Evolutionary conservation across 495 filamentous ascomycete genomes (phyloP), one percentile per base, ranked within the genome.

Genomic region (Apodospora peruviana): DNA sequence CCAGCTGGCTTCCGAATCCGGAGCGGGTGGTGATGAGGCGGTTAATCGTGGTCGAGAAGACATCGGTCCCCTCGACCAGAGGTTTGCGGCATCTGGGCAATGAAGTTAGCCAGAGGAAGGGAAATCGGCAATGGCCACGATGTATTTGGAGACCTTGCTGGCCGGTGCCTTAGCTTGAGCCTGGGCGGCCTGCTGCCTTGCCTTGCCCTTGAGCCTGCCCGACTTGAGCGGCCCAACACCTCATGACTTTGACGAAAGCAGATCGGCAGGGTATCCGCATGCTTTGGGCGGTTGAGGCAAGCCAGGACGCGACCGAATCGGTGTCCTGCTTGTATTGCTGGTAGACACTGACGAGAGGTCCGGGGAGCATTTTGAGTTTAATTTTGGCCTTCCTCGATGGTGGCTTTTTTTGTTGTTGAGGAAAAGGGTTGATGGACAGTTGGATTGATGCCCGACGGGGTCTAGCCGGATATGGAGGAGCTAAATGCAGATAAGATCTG

Each of bases 261-360:
- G 44, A n/a, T 55, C 42, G 16, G 47, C 44, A 27, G 58, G 20
- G 50, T 53, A 73, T 1, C 70, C 68, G 32, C 43, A 61, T 45
- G 69, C 55, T 40, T 59, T 69, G 43, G n/a, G 74, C 75, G 20
- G 66, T 73, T 19, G 67, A 58, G 2, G 73, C 72, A 29, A 78
- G 71, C 75, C 74, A 78, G 19, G 66, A 64, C 37, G 74, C 74
- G 37, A 78, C 67, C 1, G 50, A 55, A 44, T 73, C 61, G 10
- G 72, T 76, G 48, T 80, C 76, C 24, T 58, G 55, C 52, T 78
- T 79, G 53, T 79, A 80, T 47, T 64, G 65, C 12, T 55, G 56
- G 53, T 76, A 77, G 25, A 57, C 68, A 43, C 65, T 67, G 47
- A 65, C 53, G 11, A 77, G 57, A 39, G 57, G 63, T 10, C 40